These are phyloP conservation scores for Leccinum pachyderme DNA, from an alignment of 1,284 basidiomycete genomes.

Conservation along the genomic window DNA sequence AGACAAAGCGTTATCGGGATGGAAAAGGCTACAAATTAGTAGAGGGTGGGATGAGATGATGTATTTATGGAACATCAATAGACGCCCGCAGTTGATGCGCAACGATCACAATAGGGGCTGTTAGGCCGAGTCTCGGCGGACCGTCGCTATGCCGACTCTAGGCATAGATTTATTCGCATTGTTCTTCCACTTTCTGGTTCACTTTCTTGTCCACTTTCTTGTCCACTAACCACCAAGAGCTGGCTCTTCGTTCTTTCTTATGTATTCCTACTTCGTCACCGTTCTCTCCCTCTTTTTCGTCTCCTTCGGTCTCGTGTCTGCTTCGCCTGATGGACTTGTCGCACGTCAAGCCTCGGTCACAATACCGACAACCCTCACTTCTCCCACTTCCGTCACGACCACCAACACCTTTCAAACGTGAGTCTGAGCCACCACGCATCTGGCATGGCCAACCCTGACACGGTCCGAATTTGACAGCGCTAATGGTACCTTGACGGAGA, in stretches of 20 bases:
- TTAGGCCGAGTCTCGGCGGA: background rate
- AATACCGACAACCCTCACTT: constrained; percentile 19
- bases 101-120: background rate
- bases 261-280: constrained; percentile 19
- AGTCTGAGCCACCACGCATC: constrained; percentile 3
- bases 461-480: constrained; percentile 19
- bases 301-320: constrained; percentile 21
- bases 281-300: constrained; percentile 19
- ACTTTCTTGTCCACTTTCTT: constrained; percentile 2
- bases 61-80: background rate
- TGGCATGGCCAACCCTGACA: background rate
- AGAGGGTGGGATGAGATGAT: constrained; percentile 59
- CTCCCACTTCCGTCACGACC: constrained; percentile 31
- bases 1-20: constrained; percentile 49
- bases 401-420: constrained; percentile 30
- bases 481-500: constrained; percentile 56
- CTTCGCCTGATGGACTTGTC: constrained; percentile 12
- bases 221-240: constrained; percentile 23
- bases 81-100: background rate
- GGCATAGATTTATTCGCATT: background rate
- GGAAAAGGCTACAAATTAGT: constrained; percentile 74
- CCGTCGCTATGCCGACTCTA: constrained; percentile 18
- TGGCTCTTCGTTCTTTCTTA: constrained; percentile 29
- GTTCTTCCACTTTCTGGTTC: background rate
- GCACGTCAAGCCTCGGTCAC: constrained; percentile 26